Conservation (phyloP, 1,284 basidiomycete genomes). For the Ceratobasidium sp. region DNA sequence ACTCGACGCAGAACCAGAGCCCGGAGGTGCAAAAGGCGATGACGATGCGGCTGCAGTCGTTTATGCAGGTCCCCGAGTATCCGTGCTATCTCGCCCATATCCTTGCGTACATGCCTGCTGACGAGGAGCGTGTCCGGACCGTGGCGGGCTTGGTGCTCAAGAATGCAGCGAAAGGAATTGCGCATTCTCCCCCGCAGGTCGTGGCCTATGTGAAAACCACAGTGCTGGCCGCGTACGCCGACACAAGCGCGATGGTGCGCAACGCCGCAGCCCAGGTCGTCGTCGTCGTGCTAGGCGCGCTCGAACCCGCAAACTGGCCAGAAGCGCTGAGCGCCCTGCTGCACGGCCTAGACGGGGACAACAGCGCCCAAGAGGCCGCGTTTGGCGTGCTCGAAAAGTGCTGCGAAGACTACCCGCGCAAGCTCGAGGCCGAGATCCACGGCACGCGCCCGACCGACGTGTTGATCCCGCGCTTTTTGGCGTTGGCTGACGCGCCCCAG, state of each 20-base stretch:
- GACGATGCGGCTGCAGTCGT: conserved; percentile 88
- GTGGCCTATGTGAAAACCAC: conserved; percentile 85
- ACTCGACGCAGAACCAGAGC: conserved; percentile 81
- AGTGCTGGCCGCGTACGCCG: conserved; percentile 84
- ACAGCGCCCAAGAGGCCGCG: conserved; percentile 73
- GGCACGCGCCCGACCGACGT: conserved; percentile 90
- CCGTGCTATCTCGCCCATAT: conserved; percentile 97
- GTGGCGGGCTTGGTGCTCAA: conserved; percentile 98
- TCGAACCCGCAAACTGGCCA: conserved; percentile 92
- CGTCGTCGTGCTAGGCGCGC: conserved; percentile 84
- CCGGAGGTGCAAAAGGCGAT: conserved; percentile 75
- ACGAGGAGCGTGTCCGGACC: conserved; percentile 91
- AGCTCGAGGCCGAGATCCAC: conserved; percentile 92
- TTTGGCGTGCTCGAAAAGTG: conserved; percentile 96
- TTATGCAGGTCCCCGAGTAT: conserved; percentile 92
- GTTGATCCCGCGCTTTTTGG: conserved; percentile 95
- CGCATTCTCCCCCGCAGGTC: conserved; percentile 75
- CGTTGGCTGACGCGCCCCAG: conserved; percentile 84
- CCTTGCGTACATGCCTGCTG: conserved; percentile 81
- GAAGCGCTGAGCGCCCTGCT: conserved; percentile 89
- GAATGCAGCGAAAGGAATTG: conserved; percentile 87
- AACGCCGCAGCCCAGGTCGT: conserved; percentile 93
- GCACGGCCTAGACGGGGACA: conserved; percentile 70
- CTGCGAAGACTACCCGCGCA: conserved; percentile 96
- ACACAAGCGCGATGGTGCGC: conserved; percentile 85